Evolutionary conservation across 2,329 filamentous ascomycete genomes (phyloP).

Genomic region (Furcasterigmium sp.): DNA sequence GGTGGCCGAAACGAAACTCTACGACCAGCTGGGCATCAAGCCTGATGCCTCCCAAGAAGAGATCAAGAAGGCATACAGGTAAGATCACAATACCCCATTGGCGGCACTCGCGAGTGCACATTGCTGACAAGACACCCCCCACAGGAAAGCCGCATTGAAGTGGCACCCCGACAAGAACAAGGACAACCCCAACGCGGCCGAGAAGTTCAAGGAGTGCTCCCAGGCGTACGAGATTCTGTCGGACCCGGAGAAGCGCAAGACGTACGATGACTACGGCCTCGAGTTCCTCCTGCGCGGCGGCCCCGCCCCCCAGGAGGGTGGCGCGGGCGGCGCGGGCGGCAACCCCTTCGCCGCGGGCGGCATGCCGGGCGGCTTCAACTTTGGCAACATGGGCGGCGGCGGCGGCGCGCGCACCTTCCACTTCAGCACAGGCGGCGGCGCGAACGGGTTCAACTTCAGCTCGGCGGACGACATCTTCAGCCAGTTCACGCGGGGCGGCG

Average conservation of each 20-base stretch:
- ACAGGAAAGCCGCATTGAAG: constrained; percentile 80
- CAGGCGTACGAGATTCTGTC: constrained; percentile 98
- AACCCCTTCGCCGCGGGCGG: constrained; percentile 56
- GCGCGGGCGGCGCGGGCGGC: constrained; percentile 35
- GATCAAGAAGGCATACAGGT: constrained; percentile 94
- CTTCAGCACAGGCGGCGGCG: constrained; percentile 52
- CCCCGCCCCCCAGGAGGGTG: constrained; percentile 54
- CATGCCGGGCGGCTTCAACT: constrained; percentile 51
- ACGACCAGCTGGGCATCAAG: constrained; percentile 78
- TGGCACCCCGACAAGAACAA: constrained; percentile 98
- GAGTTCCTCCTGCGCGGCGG: constrained; percentile 87
- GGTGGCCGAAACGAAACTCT: constrained; percentile 94
- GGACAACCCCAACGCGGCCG: constrained; percentile 74
- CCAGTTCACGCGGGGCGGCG: constrained; percentile 65
- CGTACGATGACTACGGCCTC: constrained; percentile 90
- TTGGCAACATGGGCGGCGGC: constrained; percentile 37
- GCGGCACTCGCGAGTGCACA: background rate
- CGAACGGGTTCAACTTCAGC: constrained; percentile 70
- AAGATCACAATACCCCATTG: constrained; percentile 33
- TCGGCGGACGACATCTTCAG: constrained; percentile 80
- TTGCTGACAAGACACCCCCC: background rate
- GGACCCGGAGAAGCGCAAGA: constrained; percentile 93
- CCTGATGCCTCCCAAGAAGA: constrained; percentile 82
- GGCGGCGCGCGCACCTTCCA: constrained; percentile 54
- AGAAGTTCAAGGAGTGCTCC: constrained; percentile 97